Base-by-base conservation (phyloP, 73 alveolate genomes). In the Effrenium voratum region DNA sequence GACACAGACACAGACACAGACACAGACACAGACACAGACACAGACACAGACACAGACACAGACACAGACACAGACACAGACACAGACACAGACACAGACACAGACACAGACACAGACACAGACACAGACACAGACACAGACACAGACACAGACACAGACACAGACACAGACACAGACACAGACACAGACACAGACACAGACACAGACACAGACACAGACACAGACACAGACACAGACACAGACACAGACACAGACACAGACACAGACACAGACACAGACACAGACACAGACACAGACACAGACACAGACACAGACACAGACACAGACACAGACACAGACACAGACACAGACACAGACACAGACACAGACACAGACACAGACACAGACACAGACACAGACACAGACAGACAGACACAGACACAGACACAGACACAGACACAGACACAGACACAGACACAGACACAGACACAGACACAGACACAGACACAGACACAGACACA, bases 311-410 rank as follows among this genome's bases (percentile, higher is more conserved):
- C 70, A 55, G 32, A 55, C 70, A 55, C 70, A 55, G 32, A 55
- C 32, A 55, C 70, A 55, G 32, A 55, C 70, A 55, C 70, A 55
- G 70, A 55, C 70, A 55, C 70, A 55, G 70, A 55, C 70, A 55
- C 70, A 55, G 70, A 55, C 70, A 55, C 70, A 55, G 70, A 55
- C 70, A 55, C 70, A 55, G 70, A 55, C 70, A 55, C 70, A 55
- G 70, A 55, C 70, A 55, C 70, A 55, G 70, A 55, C 70, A 55
- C 70, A 55, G 70, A 55, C 70, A 55, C 70, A 55, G 32, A 55
- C 70, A 55, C 70, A 55, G 32, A 55, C 70, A 55, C 32, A 55
- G 32, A 55, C 70, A 55, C 70, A 55, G 32, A 55, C 70, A 55
- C 70, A 55, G 32, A 55, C 70, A 55, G 32, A 55, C 70, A 55